These are phyloP conservation scores for Parasarocladium wereldwijsianum DNA, from an alignment of 2,329 filamentous ascomycete genomes.

Conservation along the genomic window DNA sequence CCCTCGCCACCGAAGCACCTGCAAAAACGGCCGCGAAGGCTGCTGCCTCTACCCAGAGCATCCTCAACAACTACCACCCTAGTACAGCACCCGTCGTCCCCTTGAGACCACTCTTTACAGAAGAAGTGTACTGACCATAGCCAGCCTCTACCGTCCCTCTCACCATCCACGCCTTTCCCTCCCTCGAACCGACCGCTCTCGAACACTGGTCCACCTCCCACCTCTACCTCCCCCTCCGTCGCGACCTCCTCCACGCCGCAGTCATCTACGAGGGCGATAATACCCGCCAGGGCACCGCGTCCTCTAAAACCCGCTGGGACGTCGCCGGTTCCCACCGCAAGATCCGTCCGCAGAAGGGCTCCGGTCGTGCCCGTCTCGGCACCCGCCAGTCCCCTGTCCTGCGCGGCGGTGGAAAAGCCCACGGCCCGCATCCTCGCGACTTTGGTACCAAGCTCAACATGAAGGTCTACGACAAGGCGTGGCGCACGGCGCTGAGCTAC, in stretches of 20 bases:
- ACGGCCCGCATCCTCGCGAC: constrained; percentile 84
- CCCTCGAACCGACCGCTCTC: constrained; percentile 68
- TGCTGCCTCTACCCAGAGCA: constrained; percentile 18
- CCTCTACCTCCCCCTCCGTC: constrained; percentile 72
- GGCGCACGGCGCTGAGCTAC: constrained; percentile 86
- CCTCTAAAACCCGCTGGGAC: constrained; percentile 66
- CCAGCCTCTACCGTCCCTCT: constrained; percentile 53
- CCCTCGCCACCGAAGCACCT: constrained; percentile 38
- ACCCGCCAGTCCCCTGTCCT: constrained; percentile 69
- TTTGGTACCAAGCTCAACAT: constrained; percentile 70
- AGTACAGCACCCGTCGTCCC: constrained; percentile 16
- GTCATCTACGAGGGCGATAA: constrained; percentile 85
- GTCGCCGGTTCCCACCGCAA: constrained; percentile 76
- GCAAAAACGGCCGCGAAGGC: constrained; percentile 18
- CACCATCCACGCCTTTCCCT: constrained; percentile 82
- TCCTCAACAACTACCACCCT: constrained; percentile 28
- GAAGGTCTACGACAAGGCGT: constrained; percentile 92
- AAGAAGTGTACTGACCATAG: constrained; percentile 6
- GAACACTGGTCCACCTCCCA: constrained; percentile 69
- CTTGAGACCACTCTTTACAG: neutral
- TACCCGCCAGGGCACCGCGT: constrained; percentile 76
- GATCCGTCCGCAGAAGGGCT: constrained; percentile 75
- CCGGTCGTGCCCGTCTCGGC: constrained; percentile 65
- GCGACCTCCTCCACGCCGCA: constrained; percentile 84
- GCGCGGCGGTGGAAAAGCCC: constrained; percentile 71